Base-by-base conservation (phyloP, 805 yeast species). In the Candida ulmi region DNA sequence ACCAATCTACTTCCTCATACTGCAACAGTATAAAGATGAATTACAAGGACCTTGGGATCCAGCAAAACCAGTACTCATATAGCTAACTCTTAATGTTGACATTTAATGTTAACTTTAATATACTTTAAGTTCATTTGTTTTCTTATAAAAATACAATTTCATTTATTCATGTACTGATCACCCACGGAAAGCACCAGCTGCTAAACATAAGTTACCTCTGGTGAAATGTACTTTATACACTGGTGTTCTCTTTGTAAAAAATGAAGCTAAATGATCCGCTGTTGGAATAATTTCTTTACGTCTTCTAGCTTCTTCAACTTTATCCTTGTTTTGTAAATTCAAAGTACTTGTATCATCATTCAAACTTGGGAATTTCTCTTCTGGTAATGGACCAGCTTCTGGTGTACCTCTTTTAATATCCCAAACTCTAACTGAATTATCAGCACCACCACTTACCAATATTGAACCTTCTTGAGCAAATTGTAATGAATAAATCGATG, bases 41-140 rank as follows among this genome's bases (percentile, higher is more conserved):
- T 65, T 87, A 38, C 90, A 84, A 58, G 96, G 96, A 0, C 96
- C 96, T 1, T 87, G 96, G 96, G 96, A 87, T 57, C 78, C 83
- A 1, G 95, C 95, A 6, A 78, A 74, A 54, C 95, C 95, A 1
- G 66, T 76, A n/a, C n/a, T n/a, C n/a, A n/a, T n/a, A n/a, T n/a
- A n/a, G n/a, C n/a, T n/a, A n/a, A n/a, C 25, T 23, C 25, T 8
- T 23, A 23, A 23, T 23, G 11, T 23, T 11, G 8, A 23, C 31
- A n/a, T 28, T 15, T 15, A 28, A 28, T 15, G 11, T 9, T 8
- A 6, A 11, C 12, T 11, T 6, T 26, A 26, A 26, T 26, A 26
- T 6, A 26, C 29, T 8, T 23, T 23, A n/a, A n/a, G n/a, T n/a
- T n/a, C n/a, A n/a, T n/a, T n/a, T n/a, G n/a, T n/a, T n/a, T n/a